Evolutionary conservation across 495 filamentous ascomycete species (phyloP).

Genomic region (Penicillium coprophilum): DNA sequence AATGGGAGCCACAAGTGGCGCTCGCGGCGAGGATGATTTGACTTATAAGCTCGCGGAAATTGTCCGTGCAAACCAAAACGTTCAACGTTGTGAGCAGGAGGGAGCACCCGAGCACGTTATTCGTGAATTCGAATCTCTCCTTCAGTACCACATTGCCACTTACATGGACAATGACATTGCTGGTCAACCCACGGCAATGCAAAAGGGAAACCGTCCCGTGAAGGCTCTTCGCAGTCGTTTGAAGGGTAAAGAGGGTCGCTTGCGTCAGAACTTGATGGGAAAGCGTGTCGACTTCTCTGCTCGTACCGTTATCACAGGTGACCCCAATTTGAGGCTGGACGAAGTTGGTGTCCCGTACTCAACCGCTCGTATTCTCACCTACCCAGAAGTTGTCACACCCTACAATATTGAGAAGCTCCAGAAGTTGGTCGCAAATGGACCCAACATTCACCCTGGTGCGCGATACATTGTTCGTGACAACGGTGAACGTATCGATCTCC

Average conservation of each 20-base stretch:
- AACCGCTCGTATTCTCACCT: constrained; percentile 87
- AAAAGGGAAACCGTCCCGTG: constrained; percentile 93
- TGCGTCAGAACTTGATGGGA: constrained; percentile 98
- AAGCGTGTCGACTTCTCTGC: constrained; percentile 99
- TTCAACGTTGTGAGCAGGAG: constrained; percentile 80
- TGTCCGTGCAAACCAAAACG: constrained; percentile 94
- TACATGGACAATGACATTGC: constrained; percentile 99
- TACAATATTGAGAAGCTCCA: constrained; percentile 96
- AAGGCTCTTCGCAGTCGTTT: constrained; percentile 94
- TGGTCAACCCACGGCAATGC: constrained; percentile 89
- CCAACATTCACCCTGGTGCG: constrained; percentile 90
- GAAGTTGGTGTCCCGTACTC: constrained; percentile 92
- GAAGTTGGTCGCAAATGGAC: constrained; percentile 83
- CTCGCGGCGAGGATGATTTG: constrained; percentile 95
- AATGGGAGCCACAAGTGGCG: constrained; percentile 81
- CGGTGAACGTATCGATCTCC: constrained; percentile 89
- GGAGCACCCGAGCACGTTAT: constrained; percentile 87
- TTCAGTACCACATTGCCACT: constrained; percentile 98
- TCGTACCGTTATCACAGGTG: constrained; percentile 98
- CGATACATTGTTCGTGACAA: constrained; percentile 91
- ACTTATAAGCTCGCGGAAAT: constrained; percentile 99
- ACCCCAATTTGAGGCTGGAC: constrained; percentile 92
- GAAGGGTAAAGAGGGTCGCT: constrained; percentile 97
- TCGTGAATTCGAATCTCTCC: constrained; percentile 80
- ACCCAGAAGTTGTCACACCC: constrained; percentile 94